These are phyloP conservation scores for Acanthamoeba castellanii DNA, from an alignment of 208 protist genomes.

Conservation along the genomic window DNA sequence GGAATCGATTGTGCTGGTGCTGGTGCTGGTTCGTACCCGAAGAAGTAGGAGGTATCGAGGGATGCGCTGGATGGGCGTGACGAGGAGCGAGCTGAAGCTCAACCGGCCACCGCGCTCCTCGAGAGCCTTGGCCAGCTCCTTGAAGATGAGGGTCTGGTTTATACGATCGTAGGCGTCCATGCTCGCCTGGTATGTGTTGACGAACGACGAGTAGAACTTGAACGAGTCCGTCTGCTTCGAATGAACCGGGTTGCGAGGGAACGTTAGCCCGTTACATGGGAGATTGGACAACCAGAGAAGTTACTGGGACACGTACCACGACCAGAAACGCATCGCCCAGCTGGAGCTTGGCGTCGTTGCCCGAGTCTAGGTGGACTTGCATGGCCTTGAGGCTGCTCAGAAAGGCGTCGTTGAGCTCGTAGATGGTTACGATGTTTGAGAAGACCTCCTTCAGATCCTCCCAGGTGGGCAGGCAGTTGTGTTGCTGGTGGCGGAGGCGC, in stretches of 20 bases:
- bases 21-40: not conserved
- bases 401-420: constrained; percentile 1
- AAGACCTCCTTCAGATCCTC: constrained; percentile 29
- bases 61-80: constrained; percentile 45
- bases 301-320: not conserved
- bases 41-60: constrained; percentile 29
- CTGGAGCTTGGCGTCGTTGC: constrained; percentile 18
- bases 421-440: constrained; percentile 14
- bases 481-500: not conserved
- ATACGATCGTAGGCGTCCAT: not conserved
- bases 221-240: constrained; percentile 13
- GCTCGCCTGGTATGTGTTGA: constrained; percentile 34
- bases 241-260: not conserved
- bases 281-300: not conserved
- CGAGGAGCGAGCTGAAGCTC: constrained; percentile 5
- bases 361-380: not conserved
- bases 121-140: not conserved
- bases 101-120: not conserved
- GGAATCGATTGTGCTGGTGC: no score
- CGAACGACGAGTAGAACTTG: constrained; percentile 59
- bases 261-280: not conserved
- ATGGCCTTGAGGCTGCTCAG: not conserved
- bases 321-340: constrained; percentile 14
- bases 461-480: not conserved
- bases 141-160: not conserved